phyloP scores from a whole-genome alignment of 306 rosid genomes.

The Pyrus bretschneideri region DNA sequence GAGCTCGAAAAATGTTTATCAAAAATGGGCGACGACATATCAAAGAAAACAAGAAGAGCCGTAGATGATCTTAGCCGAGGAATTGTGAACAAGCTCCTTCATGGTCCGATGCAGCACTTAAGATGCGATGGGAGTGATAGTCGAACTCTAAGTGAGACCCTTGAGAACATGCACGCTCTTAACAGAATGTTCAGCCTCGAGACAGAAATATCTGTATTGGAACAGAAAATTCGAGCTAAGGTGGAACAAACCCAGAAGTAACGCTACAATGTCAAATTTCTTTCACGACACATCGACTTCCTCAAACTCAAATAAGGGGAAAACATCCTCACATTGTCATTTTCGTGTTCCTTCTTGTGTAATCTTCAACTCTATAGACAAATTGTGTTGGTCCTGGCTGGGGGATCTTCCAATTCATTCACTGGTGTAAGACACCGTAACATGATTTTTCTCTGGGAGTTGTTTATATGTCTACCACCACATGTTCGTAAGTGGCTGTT shows the following conservation, averaged over 20 bases:
- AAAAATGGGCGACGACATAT: constrained; percentile 90
- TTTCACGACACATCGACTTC: constrained; percentile 30
- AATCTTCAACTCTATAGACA: constrained; percentile 29
- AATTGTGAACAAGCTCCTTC: constrained; percentile 89
- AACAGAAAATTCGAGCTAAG: constrained; percentile 90
- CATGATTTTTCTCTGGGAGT: constrained; percentile 28
- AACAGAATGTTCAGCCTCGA: constrained; percentile 98
- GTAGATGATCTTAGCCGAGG: constrained; percentile 99
- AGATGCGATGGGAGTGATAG: constrained; percentile 96
- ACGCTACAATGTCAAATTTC: constrained; percentile 20
- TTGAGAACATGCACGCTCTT: constrained; percentile 96
- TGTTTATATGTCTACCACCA: constrained; percentile 17
- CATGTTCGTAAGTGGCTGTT: constrained; percentile 19
- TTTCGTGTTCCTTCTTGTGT: constrained; percentile 26
- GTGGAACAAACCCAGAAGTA: constrained; percentile 83
- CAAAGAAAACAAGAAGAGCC: constrained; percentile 83
- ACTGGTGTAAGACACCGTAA: constrained; percentile 21
- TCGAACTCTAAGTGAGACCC: constrained; percentile 81
- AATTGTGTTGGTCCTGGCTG: constrained; percentile 18
- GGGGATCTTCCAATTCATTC: constrained; percentile 35
- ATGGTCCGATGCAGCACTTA: constrained; percentile 98
- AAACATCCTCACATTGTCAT: constrained; percentile 17
- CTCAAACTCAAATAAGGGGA: constrained; percentile 20
- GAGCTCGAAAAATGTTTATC: constrained; percentile 92
- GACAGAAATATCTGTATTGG: constrained; percentile 80